Percentiles rank a stretch among this genome's conserved stretches.
phyloP scores from a whole-genome alignment of 2,329 filamentous ascomycete species.

The Coleophoma crateriformis region DNA sequence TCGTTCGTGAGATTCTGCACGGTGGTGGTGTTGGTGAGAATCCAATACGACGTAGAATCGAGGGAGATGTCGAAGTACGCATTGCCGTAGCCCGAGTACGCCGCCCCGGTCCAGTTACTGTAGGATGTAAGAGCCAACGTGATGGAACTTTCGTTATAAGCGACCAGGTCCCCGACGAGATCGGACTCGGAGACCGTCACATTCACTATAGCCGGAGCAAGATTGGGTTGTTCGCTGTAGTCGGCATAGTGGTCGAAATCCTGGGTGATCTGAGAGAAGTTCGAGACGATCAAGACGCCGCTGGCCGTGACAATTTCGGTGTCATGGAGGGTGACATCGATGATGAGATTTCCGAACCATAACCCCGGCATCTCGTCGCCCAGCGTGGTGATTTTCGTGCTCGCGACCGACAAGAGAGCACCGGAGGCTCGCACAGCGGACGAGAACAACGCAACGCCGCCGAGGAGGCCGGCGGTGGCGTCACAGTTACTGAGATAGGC shows the following conservation, averaged over 20 bases:
- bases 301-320: constrained; percentile 12
- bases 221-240: constrained; percentile 20
- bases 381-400: constrained; percentile 17
- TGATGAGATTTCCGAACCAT: constrained; percentile 28
- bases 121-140: constrained; percentile 8
- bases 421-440: constrained; percentile 11
- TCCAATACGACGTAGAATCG: constrained; percentile 11
- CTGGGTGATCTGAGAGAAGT: constrained; percentile 25
- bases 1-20: constrained; percentile 11
- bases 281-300: constrained; percentile 21
- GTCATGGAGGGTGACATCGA: constrained; percentile 8
- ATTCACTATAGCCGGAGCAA: constrained; percentile 21
- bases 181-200: constrained; percentile 20
- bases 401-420: constrained; percentile 14
- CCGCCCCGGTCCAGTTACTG: constrained; percentile 11
- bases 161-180: constrained; percentile 25
- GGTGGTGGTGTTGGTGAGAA: constrained; percentile 11
- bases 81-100: constrained; percentile 11
- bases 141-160: constrained; percentile 24
- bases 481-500: constrained; percentile 18
- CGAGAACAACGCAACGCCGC: constrained; percentile 21
- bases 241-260: constrained; percentile 28
- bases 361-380: constrained; percentile 17
- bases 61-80: constrained; percentile 11
- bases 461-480: constrained; percentile 22